A percentile compares a stretch with the other conserved stretches of the same genome.
phyloP scores from a whole-genome alignment of 768 basidiomycete genomes.

The Russula earlei region DNA sequence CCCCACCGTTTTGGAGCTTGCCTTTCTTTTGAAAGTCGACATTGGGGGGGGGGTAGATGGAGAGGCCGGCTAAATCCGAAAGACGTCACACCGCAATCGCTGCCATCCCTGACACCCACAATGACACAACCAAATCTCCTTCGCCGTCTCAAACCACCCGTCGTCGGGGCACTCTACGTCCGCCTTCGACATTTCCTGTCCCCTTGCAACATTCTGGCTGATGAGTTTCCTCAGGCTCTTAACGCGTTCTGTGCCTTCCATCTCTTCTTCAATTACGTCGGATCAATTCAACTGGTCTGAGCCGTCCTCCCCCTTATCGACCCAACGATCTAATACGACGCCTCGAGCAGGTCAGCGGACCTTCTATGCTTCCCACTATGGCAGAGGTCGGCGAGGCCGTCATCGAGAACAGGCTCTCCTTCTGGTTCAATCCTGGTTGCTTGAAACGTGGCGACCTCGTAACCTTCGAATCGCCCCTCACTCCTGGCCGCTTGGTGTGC shows the following conservation, averaged over 20 bases:
- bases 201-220: constrained; percentile 27
- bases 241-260: constrained; percentile 53
- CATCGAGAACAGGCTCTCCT: constrained; percentile 52
- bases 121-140: constrained; percentile 3
- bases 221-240: constrained; percentile 22
- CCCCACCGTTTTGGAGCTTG: constrained; percentile 34
- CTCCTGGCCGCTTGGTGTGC: constrained; percentile 61
- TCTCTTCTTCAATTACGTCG: constrained; percentile 54
- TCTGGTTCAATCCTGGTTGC: constrained; percentile 38
- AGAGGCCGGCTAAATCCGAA: not conserved
- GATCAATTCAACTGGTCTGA: constrained; percentile 41
- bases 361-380: constrained; percentile 78
- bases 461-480: constrained; percentile 58
- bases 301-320: constrained; percentile 7
- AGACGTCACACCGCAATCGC: not conserved
- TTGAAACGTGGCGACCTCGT: constrained; percentile 72
- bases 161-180: constrained; percentile 13
- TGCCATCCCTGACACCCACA: not conserved
- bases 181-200: not conserved
- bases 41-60: too few relatives aligned
- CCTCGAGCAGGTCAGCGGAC: constrained; percentile 48
- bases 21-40: constrained; percentile 76
- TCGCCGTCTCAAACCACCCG: constrained; percentile 9
- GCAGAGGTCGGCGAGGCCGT: constrained; percentile 48
- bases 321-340: not conserved